Evolutionary conservation across 345 rosid species (phyloP).

Genomic region (Salix viminalis): DNA sequence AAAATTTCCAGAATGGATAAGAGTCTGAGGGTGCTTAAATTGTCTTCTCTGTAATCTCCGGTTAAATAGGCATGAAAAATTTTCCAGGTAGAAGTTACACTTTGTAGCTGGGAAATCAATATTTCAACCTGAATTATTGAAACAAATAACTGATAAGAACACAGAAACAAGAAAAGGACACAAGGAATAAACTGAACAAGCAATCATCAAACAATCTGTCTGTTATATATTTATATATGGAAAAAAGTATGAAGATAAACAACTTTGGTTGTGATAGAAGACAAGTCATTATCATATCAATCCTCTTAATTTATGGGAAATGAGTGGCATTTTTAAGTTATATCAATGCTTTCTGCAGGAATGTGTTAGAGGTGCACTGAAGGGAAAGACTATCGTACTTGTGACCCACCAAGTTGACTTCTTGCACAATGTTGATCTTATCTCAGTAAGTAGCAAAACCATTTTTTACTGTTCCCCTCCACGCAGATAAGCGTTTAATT

Average conservation of each 20-base stretch:
- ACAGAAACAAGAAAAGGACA: too few species aligned
- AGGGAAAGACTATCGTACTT: slow-evolving; percentile 75
- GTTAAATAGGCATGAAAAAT: background rate
- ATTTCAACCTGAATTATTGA: background rate
- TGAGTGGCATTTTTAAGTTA: background rate
- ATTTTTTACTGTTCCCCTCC: background rate
- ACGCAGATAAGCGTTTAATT: background rate
- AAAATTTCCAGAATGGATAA: background rate
- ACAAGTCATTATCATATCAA: too few species aligned
- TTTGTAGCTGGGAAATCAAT: background rate
- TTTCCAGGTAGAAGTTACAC: background rate
- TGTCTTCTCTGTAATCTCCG: background rate
- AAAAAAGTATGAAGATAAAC: too few species aligned
- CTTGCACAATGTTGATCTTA: slow-evolving; percentile 79
- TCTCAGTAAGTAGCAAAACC: slow-evolving; percentile 41
- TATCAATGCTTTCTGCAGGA: slow-evolving; percentile 41
- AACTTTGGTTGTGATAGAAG: too few species aligned
- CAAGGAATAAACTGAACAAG: too few species aligned
- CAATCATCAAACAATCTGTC: too few species aligned
- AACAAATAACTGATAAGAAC: too few species aligned
- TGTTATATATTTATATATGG: too few species aligned
- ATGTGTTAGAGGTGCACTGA: slow-evolving; percentile 83
- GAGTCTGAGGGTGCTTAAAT: too few species aligned
- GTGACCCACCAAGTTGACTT: slow-evolving; percentile 98
- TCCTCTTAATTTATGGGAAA: background rate